Evolutionary conservation across 306 rosid genomes (phyloP).

Genomic region (Sicyos edulis): DNA sequence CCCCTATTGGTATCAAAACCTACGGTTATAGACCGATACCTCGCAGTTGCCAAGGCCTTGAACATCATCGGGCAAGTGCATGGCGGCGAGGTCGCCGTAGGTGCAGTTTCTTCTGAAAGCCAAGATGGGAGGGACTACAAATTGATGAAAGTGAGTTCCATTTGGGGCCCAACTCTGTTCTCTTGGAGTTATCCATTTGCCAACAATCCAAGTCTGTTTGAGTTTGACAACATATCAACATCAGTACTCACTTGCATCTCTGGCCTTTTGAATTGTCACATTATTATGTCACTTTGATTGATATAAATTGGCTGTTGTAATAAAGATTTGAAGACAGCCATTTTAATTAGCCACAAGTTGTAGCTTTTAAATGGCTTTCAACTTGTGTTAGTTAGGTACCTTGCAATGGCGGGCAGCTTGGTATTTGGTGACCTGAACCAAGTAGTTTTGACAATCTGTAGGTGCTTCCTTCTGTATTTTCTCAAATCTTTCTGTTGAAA

Average conservation of each 20-base stretch:
- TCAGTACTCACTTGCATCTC: not conserved
- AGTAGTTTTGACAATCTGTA: constrained; percentile 61
- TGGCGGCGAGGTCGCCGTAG: constrained; percentile 96
- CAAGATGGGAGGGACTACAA: constrained; percentile 88
- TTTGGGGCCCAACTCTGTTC: constrained; percentile 87
- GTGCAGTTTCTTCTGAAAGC: constrained; percentile 78
- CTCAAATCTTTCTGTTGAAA: constrained; percentile 78
- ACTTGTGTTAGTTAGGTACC: constrained; percentile 31
- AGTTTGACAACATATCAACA: not conserved
- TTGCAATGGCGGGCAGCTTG: constrained; percentile 84
- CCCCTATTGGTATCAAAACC: not conserved
- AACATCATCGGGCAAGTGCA: constrained; percentile 77
- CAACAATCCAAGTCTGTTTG: constrained; percentile 84
- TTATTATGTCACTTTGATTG: not conserved
- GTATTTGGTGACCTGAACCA: constrained; percentile 87
- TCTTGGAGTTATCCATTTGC: constrained; percentile 89
- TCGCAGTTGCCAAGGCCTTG: constrained; percentile 81
- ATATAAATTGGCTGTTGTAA: not conserved
- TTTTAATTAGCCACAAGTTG: not conserved
- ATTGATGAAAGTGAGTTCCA: constrained; percentile 93
- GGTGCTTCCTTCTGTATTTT: constrained; percentile 84
- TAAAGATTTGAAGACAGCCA: not conserved
- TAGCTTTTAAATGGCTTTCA: not conserved
- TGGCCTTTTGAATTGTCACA: not conserved
- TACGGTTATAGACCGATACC: constrained; percentile 29